Evolutionary conservation across 1,284 basidiomycete genomes (phyloP).

Genomic region (Cryptococcus sp.): DNA sequence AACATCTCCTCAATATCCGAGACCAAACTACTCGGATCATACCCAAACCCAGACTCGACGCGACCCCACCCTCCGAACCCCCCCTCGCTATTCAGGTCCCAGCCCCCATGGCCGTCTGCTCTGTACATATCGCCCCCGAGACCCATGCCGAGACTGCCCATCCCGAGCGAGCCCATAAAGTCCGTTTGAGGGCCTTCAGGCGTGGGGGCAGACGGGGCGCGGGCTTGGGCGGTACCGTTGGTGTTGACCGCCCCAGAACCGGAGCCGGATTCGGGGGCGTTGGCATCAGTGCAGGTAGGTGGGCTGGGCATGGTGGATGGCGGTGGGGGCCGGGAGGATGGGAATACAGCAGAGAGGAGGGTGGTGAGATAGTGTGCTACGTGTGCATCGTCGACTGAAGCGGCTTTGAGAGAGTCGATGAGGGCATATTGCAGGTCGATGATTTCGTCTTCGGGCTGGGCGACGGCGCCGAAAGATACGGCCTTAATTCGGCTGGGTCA

Average conservation of each 20-base stretch:
- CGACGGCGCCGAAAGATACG: conserved; percentile 12
- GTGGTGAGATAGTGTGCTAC: conserved; percentile 9
- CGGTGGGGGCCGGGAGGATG: background rate
- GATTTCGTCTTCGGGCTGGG: conserved; percentile 12
- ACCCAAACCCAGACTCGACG: conserved; percentile 8
- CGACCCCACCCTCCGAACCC: background rate
- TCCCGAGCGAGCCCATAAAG: no score
- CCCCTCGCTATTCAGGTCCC: background rate
- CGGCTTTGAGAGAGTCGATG: conserved; percentile 4
- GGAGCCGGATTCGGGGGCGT: background rate
- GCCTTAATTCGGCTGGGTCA: background rate
- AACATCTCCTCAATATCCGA: conserved; percentile 15
- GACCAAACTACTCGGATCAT: conserved; percentile 12
- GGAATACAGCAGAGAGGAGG: conserved; percentile 8
- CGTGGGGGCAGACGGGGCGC: background rate
- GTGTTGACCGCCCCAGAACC: background rate
- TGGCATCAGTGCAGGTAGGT: background rate
- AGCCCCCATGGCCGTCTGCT: background rate
- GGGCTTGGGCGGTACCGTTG: background rate
- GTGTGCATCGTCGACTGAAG: conserved; percentile 12
- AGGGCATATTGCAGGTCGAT: conserved; percentile 12
- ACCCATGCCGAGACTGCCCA: no score
- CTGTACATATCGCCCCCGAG: conserved; percentile 4
- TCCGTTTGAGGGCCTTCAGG: background rate
- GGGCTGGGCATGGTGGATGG: background rate